phyloP scores from a whole-genome alignment of 1,284 basidiomycete species.

The Rhodotorula sp. region DNA sequence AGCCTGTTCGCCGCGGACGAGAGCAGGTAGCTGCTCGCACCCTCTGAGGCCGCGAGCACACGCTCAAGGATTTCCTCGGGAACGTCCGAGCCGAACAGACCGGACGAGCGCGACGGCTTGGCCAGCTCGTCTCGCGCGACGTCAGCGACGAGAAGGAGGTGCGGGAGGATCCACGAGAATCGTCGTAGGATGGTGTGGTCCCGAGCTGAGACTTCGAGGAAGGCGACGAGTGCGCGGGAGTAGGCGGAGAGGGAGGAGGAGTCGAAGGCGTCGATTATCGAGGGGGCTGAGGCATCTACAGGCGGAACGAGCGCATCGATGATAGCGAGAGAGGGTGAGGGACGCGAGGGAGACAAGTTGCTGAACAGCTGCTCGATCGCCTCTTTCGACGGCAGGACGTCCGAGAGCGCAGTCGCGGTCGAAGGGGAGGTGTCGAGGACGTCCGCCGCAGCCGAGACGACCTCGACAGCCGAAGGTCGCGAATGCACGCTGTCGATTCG shows the following conservation, averaged over 20 bases:
- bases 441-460: conserved; percentile 6
- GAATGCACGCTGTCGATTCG: neutral
- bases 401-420: neutral
- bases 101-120: conserved; percentile 52
- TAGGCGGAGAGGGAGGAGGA: conserved; percentile 61
- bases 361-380: conserved; percentile 6
- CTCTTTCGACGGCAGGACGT: conserved; percentile 3
- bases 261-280: conserved; percentile 49
- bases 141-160: conserved; percentile 48
- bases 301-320: conserved; percentile 51
- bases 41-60: conserved; percentile 59
- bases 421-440: conserved; percentile 3
- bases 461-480: conserved; percentile 12
- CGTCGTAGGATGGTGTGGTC: conserved; percentile 63
- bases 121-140: conserved; percentile 54
- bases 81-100: conserved; percentile 56
- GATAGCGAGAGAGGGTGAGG: conserved; percentile 41
- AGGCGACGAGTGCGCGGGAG: conserved; percentile 62
- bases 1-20: conserved; percentile 50
- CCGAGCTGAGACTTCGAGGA: conserved; percentile 61
- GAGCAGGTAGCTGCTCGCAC: conserved; percentile 67
- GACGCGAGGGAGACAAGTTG: neutral
- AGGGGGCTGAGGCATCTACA: conserved; percentile 28
- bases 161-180: conserved; percentile 59
- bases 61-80: conserved; percentile 53